Evolutionary conservation across 2,329 filamentous ascomycete genomes (phyloP).

Genomic region (Aspergillus awamori): DNA sequence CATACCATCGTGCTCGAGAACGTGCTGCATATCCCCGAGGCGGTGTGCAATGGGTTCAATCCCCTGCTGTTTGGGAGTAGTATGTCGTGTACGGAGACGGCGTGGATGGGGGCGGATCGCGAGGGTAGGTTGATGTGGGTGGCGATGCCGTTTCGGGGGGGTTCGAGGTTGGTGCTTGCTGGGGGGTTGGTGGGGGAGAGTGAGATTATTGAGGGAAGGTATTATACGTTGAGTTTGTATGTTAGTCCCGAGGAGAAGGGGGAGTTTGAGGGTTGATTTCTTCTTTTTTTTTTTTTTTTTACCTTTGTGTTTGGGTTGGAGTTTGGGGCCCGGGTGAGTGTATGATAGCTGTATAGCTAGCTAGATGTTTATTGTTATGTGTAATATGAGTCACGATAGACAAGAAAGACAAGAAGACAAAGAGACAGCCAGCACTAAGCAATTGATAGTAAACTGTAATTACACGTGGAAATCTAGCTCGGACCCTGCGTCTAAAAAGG

Average conservation of each 20-base stretch:
- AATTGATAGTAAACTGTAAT: too few relatives aligned
- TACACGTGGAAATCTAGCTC: too few relatives aligned
- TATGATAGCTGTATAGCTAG: background rate
- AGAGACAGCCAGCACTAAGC: too few relatives aligned
- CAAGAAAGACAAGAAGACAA: too few relatives aligned
- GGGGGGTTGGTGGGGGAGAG: conserved; percentile 20
- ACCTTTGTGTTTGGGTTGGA: background rate
- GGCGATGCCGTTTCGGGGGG: conserved; percentile 23
- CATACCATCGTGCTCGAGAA: conserved; percentile 34
- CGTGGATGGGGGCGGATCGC: conserved; percentile 26
- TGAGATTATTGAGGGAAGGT: conserved; percentile 26
- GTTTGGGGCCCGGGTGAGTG: background rate
- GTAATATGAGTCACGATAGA: background rate
- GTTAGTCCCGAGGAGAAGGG: conserved; percentile 26
- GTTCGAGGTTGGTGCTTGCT: conserved; percentile 22
- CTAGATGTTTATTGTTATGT: background rate
- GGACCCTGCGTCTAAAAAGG: too few relatives aligned
- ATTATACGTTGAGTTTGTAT: conserved; percentile 29
- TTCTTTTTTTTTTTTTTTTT: background rate
- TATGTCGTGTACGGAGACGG: conserved; percentile 25
- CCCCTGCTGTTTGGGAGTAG: conserved; percentile 27
- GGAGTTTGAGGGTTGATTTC: conserved; percentile 1
- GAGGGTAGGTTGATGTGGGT: conserved; percentile 22
- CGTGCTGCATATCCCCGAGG: conserved; percentile 40
- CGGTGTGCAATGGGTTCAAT: conserved; percentile 39